Conservation (phyloP, 2,329 filamentous ascomycete genomes). For the Colletotrichum spaethianum region DNA sequence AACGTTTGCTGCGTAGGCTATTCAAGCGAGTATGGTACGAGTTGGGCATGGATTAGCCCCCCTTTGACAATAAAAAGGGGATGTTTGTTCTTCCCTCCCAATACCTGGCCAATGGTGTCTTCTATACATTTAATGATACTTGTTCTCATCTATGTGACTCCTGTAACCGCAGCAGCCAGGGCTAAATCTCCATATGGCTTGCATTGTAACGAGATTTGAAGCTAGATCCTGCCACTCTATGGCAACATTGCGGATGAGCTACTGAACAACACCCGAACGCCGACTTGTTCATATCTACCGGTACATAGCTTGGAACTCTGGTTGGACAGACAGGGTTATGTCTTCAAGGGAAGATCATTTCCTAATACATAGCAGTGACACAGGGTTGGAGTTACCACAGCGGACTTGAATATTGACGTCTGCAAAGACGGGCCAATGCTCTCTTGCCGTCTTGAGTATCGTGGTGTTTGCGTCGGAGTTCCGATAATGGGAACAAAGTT, state of each 20-base stretch:
- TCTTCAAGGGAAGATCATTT: not conserved
- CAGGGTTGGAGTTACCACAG: not conserved
- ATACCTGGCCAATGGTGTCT: not conserved
- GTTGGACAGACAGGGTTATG: not conserved
- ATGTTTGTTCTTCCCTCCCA: not conserved
- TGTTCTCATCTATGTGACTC: not conserved
- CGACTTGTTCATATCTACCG: not conserved
- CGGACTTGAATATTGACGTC: not conserved
- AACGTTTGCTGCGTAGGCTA: not conserved
- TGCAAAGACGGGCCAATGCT: constrained; percentile 8
- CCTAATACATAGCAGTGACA: not conserved
- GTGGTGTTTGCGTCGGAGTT: constrained; percentile 1
- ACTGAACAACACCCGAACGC: not conserved
- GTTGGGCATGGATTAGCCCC: not conserved
- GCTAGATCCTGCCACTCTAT: not conserved
- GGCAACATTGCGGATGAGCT: not conserved
- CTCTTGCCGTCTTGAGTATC: not conserved
- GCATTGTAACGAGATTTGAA: not conserved
- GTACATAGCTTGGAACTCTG: not conserved
- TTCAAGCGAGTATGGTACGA: not conserved
- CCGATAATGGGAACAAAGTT: not conserved
- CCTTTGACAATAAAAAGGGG: not conserved
- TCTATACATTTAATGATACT: not conserved
- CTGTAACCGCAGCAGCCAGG: not conserved
- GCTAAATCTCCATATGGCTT: not conserved